Conservation (phyloP, 2,329 filamentous ascomycete genomes). For the Arthrobotrys sphaeroides region DNA sequence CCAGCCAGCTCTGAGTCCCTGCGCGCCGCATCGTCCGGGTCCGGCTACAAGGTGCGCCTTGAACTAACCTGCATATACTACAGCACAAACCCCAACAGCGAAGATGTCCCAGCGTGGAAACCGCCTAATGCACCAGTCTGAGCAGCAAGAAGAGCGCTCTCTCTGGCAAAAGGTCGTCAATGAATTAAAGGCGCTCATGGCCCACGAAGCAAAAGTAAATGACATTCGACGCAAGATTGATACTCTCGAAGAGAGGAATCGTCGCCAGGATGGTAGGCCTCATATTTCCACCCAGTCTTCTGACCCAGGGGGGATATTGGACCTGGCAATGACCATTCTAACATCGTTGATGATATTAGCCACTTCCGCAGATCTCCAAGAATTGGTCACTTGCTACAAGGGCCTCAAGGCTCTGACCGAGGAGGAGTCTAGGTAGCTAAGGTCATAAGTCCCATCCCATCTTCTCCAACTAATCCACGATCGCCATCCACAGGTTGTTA, state of each 20-base stretch:
- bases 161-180: constrained; percentile 58
- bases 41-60: too few species aligned
- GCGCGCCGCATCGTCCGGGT: too few species aligned
- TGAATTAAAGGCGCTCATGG: constrained; percentile 56
- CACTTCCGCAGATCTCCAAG: constrained; percentile 39
- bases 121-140: constrained; percentile 56
- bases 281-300: background rate
- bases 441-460: too few species aligned
- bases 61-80: too few species aligned
- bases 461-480: background rate
- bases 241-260: constrained; percentile 46
- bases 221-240: constrained; percentile 51
- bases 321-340: background rate
- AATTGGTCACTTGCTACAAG: constrained; percentile 49
- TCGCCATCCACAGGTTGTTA: constrained; percentile 15
- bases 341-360: background rate
- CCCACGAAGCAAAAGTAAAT: constrained; percentile 50
- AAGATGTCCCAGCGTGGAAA: constrained; percentile 52
- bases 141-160: constrained; percentile 57
- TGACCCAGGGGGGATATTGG: background rate
- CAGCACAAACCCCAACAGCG: background rate
- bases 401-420: constrained; percentile 49
- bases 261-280: constrained; percentile 33
- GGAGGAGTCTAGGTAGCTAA: constrained; percentile 43
- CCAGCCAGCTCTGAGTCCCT: background rate